Evolutionary conservation across 768 basidiomycete species (phyloP), one percentile per base, ranked within the genome.

Genomic region (Trametes sanguinea): DNA sequence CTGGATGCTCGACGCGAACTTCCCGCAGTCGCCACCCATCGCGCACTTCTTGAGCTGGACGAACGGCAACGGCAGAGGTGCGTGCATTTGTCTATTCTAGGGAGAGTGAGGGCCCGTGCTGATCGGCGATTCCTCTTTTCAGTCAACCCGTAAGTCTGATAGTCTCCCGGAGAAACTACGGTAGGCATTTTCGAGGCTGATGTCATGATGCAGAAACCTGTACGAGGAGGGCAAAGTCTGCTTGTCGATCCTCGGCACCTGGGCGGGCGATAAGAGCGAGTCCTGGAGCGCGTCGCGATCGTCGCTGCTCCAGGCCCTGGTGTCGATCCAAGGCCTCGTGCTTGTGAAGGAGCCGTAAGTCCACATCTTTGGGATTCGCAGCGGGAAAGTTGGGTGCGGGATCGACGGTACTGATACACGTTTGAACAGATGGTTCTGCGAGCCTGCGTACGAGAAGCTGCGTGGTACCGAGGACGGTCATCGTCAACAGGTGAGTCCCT

Each of bases 151-250:
- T 92, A 69, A 78, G 88, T 78, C 17, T 22, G 35, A 37, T 11
- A 29, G n/a, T 7, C 27, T n/a, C 4, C 27, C 29, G 13, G 14
- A 47, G 45, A 29, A 47, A 14, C 2, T 14, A 4, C 16, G 14
- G 30, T 37, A 37, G 48, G 48, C 4, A 6, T 50, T 27, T 27
- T n/a, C 9, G 11, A 11, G 48, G 11, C 30, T 50, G 48, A 50
- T 16, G 27, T 32, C 6, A 40, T 42, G 33, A 22, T 14, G 47
- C 50, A 92, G 90, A 44, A 96, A 96, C 76, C 74, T 97, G 44
- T 98, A 98, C 64, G 94, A 95, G 70, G 95, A 97, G 65, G 95
- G 95, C 46, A 96, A 96, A 73, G 94, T 96, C 33, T 96, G 94
- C 68, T 74, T 96, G 44, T 95, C 94, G 14, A 92, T 96, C 51